Percentiles rank a stretch among this genome's conserved stretches.
phyloP scores from a whole-genome alignment of 805 yeast species.

The Maudiozyma turicensis region DNA sequence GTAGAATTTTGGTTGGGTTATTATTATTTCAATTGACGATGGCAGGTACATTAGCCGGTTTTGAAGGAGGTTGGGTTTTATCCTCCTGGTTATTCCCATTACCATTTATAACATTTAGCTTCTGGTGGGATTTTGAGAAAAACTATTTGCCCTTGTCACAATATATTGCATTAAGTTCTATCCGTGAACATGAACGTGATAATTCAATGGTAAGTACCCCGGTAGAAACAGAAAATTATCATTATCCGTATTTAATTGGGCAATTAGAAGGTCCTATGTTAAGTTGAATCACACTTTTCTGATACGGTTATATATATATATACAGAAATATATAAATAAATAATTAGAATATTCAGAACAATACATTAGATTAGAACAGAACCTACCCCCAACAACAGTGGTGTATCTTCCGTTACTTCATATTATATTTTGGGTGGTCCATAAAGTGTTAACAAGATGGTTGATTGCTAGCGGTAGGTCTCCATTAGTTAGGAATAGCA shows the following conservation, averaged over 20 bases:
- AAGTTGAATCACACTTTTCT: constrained; percentile 18
- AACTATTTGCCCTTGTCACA: constrained; percentile 71
- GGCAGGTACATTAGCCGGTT: constrained; percentile 77
- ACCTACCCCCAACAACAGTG: background rate
- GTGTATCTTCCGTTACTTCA: too few relatives aligned
- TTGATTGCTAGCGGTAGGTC: background rate
- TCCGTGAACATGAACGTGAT: constrained; percentile 38
- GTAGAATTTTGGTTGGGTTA: too few relatives aligned
- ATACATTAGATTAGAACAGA: background rate
- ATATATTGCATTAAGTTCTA: constrained; percentile 81
- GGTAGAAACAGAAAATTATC: constrained; percentile 42
- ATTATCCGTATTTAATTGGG: constrained; percentile 62
- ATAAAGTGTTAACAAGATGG: background rate
- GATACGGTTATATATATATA: background rate
- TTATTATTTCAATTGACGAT: constrained; percentile 81
- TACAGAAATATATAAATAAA: background rate
- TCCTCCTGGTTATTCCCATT: constrained; percentile 68
- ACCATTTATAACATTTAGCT: constrained; percentile 56
- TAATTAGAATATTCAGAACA: background rate
- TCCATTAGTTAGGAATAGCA: constrained; percentile 13
- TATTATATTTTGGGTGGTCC: background rate
- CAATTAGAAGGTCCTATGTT: constrained; percentile 82
- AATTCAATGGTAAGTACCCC: constrained; percentile 16
- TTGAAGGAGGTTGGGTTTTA: constrained; percentile 67
- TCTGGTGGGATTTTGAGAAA: constrained; percentile 72